Conservation (phyloP, 2,329 filamentous ascomycete species). For the Leptographium lundbergii region DNA sequence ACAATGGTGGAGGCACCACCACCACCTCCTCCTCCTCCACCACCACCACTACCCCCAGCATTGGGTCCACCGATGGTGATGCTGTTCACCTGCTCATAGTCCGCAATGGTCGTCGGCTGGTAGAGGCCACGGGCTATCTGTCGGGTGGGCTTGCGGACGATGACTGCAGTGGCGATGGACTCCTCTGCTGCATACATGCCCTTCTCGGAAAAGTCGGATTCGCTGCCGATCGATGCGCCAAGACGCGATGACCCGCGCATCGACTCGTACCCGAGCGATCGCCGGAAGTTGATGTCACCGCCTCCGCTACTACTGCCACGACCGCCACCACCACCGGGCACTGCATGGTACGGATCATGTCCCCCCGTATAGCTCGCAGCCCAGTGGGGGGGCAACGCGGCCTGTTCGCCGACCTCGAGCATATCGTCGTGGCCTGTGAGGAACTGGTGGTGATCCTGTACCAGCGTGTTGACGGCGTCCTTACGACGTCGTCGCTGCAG, state of each 20-base stretch:
- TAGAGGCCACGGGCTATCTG: conserved; percentile 24
- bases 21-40: background rate
- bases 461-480: conserved; percentile 33
- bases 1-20: background rate
- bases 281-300: conserved; percentile 6
- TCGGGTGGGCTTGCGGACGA: conserved; percentile 16
- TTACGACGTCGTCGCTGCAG: conserved; percentile 25
- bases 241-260: conserved; percentile 20
- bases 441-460: conserved; percentile 36
- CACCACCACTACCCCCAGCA: background rate
- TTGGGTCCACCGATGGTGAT: conserved; percentile 11
- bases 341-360: background rate
- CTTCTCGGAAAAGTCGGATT: conserved; percentile 5
- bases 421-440: conserved; percentile 32
- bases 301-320: background rate
- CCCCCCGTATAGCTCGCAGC: background rate
- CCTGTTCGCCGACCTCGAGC: conserved; percentile 24
- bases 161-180: background rate
- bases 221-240: background rate
- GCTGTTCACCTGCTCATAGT: conserved; percentile 14
- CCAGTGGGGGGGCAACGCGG: background rate
- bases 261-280: conserved; percentile 37
- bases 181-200: background rate
- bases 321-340: background rate
- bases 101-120: conserved; percentile 18